Percentiles rank a stretch among this genome's conserved stretches.
Evolutionary conservation across 2,329 filamentous ascomycete species (phyloP).

Genomic region (Cadophora gregata): DNA sequence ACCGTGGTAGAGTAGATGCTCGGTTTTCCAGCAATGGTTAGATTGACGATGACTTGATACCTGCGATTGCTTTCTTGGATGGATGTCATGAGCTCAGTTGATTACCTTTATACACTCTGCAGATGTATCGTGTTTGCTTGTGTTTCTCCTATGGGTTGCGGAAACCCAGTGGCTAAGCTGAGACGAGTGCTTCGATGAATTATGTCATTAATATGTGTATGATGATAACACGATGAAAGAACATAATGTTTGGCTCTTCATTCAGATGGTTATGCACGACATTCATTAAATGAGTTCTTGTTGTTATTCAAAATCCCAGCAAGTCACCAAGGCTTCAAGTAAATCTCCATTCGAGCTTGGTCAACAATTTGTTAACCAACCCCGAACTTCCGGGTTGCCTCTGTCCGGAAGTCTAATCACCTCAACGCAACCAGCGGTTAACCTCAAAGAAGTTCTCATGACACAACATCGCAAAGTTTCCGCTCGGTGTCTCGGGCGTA

Average conservation of each 20-base stretch:
- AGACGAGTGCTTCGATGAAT: background rate
- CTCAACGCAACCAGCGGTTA: no score
- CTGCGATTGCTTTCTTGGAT: background rate
- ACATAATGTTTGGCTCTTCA: background rate
- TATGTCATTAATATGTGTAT: background rate
- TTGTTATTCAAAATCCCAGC: background rate
- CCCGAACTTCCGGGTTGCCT: no score
- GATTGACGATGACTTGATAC: background rate
- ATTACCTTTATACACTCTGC: background rate
- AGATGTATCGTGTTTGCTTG: background rate
- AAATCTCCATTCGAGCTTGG: background rate
- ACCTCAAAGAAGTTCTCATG: no score
- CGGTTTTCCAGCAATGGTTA: background rate
- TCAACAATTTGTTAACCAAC: no score
- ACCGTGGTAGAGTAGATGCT: background rate
- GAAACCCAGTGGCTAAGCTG: background rate
- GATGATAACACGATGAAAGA: background rate
- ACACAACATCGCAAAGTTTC: no score
- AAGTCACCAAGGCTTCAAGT: background rate
- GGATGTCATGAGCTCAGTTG: background rate
- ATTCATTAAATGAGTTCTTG: background rate
- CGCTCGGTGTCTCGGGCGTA: slow-evolving; percentile 2
- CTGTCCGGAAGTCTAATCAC: no score
- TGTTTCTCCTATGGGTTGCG: background rate
- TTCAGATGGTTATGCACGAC: background rate